Conservation (phyloP, 441 rosid genomes). For the Codiaeum variegatum region DNA sequence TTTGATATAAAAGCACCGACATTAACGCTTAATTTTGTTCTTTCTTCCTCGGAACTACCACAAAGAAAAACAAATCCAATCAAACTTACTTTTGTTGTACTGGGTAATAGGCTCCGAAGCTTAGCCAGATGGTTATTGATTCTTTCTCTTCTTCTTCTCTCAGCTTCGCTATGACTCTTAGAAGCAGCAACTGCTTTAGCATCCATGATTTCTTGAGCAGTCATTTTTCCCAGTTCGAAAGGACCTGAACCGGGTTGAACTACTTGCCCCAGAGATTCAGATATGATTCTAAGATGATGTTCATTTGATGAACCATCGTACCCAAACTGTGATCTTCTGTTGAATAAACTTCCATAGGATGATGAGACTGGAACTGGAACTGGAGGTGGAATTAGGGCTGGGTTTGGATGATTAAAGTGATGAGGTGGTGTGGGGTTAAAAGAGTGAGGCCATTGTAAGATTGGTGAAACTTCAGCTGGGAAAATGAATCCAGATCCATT, state of each 20-base stretch:
- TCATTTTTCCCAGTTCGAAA: constrained; percentile 81
- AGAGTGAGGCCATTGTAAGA: constrained; percentile 58
- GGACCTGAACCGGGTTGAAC: constrained; percentile 62
- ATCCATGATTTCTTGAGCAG: constrained; percentile 92
- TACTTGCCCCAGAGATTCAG: constrained; percentile 77
- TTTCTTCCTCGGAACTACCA: constrained; percentile 58
- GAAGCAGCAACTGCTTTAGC: constrained; percentile 98
- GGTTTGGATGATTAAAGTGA: constrained; percentile 29
- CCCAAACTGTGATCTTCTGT: constrained; percentile 62
- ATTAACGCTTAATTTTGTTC: constrained; percentile 41
- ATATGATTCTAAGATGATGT: constrained; percentile 71
- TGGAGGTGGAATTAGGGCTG: constrained; percentile 46
- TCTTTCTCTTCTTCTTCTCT: constrained; percentile 89
- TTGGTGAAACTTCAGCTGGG: constrained; percentile 59
- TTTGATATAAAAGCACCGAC: constrained; percentile 57
- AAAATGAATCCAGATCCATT: constrained; percentile 47
- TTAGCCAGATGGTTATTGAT: constrained; percentile 93
- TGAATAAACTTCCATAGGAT: constrained; percentile 58
- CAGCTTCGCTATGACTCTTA: constrained; percentile 94
- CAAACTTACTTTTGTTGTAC: constrained; percentile 87
- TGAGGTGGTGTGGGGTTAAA: constrained; percentile 40
- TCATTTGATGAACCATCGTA: constrained; percentile 60
- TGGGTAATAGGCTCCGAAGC: constrained; percentile 87
- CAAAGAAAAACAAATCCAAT: constrained; percentile 25
- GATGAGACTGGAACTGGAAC: constrained; percentile 18